These are phyloP conservation scores for Psophocarpus tetragonolobus DNA, from an alignment of 306 rosid species.

Conservation along the genomic window DNA sequence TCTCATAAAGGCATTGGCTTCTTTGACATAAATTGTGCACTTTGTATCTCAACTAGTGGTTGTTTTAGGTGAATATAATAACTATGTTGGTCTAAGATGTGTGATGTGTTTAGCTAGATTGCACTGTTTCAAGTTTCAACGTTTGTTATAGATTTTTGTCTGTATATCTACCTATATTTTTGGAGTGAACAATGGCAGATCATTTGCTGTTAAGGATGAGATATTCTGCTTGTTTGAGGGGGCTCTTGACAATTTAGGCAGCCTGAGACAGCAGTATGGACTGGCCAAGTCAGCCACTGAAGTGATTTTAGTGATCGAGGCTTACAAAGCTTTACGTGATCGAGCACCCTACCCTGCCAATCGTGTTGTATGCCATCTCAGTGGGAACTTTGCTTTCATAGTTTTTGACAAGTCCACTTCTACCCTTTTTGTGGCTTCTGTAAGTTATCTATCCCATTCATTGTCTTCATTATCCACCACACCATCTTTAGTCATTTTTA, in stretches of 20 bases:
- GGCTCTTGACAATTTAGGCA: constrained; percentile 88
- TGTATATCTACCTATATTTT: background rate
- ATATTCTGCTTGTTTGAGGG: constrained; percentile 97
- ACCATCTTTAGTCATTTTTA: background rate
- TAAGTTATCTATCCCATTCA: constrained; percentile 37
- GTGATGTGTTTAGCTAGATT: background rate
- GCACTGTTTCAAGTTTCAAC: background rate
- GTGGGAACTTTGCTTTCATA: constrained; percentile 81
- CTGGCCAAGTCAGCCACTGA: constrained; percentile 81
- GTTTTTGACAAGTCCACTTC: constrained; percentile 93
- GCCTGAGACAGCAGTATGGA: constrained; percentile 90
- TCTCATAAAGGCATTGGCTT: background rate
- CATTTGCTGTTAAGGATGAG: constrained; percentile 96
- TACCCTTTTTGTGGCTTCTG: constrained; percentile 89
- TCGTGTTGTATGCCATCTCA: constrained; percentile 91
- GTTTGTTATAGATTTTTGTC: background rate
- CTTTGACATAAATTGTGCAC: background rate
- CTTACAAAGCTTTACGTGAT: constrained; percentile 95
- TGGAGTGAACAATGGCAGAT: constrained; percentile 52
- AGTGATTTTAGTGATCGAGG: constrained; percentile 81
- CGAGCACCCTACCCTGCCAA: constrained; percentile 95
- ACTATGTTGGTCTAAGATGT: background rate
- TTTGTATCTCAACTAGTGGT: background rate
- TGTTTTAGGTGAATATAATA: background rate
- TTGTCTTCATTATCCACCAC: background rate